Conservation (phyloP, 2,329 filamentous ascomycete species). For the Xylaria sp. region DNA sequence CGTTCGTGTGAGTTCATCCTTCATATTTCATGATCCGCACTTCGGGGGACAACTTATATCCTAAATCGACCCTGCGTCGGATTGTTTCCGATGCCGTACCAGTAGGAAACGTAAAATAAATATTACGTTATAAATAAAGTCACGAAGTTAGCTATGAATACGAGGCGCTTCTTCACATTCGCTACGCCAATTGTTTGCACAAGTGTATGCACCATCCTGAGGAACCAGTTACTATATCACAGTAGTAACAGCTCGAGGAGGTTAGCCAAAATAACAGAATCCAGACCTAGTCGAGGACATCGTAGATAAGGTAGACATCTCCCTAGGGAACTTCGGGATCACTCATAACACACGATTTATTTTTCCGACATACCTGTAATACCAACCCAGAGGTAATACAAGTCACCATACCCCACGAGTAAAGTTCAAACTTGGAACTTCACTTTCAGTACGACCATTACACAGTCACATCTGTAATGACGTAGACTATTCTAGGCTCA, state of each 20-base stretch:
- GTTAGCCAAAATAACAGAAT: neutral
- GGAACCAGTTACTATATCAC: neutral
- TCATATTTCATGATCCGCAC: no score
- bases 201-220: neutral
- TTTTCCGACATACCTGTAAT: neutral
- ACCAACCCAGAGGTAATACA: neutral
- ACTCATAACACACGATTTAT: neutral
- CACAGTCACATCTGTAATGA: slow-evolving; percentile 4
- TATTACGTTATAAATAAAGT: no score
- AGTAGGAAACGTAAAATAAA: no score
- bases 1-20: no score
- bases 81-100: no score
- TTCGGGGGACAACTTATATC: no score
- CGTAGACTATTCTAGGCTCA: neutral
- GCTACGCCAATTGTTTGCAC: no score
- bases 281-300: neutral
- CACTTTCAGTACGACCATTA: slow-evolving; percentile 2
- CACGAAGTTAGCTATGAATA: no score
- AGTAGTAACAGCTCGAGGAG: neutral
- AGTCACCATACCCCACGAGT: neutral
- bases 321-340: neutral
- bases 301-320: neutral
- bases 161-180: no score
- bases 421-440: neutral
- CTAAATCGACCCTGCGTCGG: no score